phyloP scores from a whole-genome alignment of 306 rosid species.

The Datisca glomerata region DNA sequence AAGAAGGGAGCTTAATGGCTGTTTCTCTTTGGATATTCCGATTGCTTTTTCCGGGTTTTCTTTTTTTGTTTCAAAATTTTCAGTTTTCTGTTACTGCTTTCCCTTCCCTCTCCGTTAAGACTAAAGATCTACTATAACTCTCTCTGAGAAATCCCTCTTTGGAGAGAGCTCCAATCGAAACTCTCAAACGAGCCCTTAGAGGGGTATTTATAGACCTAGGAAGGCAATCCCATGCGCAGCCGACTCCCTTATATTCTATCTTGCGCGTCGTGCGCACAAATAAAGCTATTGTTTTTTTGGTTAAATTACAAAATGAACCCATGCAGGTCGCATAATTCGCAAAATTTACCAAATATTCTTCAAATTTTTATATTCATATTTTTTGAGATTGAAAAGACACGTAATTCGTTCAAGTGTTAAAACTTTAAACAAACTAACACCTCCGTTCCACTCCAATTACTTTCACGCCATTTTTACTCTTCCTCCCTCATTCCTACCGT shows the following conservation, averaged over 20 bases:
- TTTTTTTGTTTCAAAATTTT: background rate
- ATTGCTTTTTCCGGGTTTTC: background rate
- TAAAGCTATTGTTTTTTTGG: no score
- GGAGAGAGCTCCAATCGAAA: background rate
- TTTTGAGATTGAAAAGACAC: no score
- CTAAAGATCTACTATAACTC: constrained; percentile 14
- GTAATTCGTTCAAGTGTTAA: no score
- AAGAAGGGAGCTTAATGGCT: constrained; percentile 11
- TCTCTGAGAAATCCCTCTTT: constrained; percentile 17
- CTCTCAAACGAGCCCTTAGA: fast-evolving
- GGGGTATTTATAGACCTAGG: constrained; percentile 46
- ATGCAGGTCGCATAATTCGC: no score
- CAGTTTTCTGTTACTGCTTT: background rate
- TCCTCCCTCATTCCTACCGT: no score
- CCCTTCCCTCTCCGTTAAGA: background rate
- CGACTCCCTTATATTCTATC: background rate
- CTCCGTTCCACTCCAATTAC: no score
- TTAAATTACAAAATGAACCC: no score
- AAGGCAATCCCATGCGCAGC: background rate
- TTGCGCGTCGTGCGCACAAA: constrained; percentile 13
- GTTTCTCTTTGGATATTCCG: background rate
- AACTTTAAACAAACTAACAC: no score
- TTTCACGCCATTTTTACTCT: no score
- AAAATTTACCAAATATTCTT: no score
- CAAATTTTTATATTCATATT: no score